Evolutionary conservation across 1,284 basidiomycete species (phyloP), one percentile per base, ranked within the genome.

Genomic region (Leccinum griseonigrum): DNA sequence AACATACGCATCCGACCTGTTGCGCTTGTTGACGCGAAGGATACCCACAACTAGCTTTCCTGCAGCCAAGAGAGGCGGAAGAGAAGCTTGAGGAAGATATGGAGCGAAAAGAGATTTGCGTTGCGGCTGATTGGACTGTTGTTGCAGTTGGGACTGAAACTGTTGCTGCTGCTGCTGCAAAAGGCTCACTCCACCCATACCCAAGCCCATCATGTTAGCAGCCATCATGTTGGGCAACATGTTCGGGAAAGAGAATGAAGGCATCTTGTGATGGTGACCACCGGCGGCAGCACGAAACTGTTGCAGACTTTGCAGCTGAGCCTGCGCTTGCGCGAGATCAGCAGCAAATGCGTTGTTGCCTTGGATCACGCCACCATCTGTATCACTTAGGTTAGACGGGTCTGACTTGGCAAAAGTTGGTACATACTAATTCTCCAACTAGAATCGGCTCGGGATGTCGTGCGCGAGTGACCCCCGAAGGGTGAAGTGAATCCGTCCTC

Each of bases 51-150:
- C 97, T 54, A 99, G 84, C 79, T 99, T 99, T 56, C 97, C 97
- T 16, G 97, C 96, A n/a, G 94, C 92, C 58, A 99, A 86, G 63
- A 99, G 87, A 55, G 97, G 97, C 31, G 97, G 97, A 53, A 99
- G 85, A 50, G 95, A 97, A 9, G 96, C 96, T 76, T 98, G 97
- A 58, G 97, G 97, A 60, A 99, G 87, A 74, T 99, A 99, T 60
- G 97, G 97, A 66, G 97, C 97, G 73, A 99, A 99, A 56, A 99
- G 85, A 50, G 95, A 98, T 81, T 99, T 99, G 77, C 97, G 92
- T 77, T 97, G 94, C 38, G 94, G 93, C 67, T 95, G 94, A 68
- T 79, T 93, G 48, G 88, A 90, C 75, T 94, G 87, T 69, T 94
- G 94, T 73, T 96, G 94, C 31, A 96, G 82, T 74, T 96, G 94